A percentile compares a stretch with the other conserved stretches of the same genome.
phyloP scores from a whole-genome alignment of 2,329 filamentous ascomycete genomes.

The Hymenoscyphus albidus region DNA sequence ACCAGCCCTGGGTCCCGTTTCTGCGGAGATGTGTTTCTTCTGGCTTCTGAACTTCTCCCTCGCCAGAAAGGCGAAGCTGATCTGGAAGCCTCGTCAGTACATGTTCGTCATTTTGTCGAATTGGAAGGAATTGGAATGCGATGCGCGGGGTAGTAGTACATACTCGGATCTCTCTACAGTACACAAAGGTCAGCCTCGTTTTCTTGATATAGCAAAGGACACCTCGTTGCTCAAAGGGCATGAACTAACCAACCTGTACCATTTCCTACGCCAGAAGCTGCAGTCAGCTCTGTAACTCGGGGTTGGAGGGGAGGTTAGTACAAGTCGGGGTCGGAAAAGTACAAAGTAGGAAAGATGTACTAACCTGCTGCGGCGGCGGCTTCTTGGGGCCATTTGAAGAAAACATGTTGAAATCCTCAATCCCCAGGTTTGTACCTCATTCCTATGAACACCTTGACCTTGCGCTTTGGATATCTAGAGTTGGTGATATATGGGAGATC shows the following conservation, averaged over 20 bases:
- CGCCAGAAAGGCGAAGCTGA: constrained; percentile 88
- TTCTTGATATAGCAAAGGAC: constrained; percentile 10
- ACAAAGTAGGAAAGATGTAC: constrained; percentile 28
- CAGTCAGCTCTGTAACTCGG: constrained; percentile 19
- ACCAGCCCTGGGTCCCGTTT: constrained; percentile 68
- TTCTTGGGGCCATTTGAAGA: constrained; percentile 65
- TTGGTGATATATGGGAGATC: not conserved
- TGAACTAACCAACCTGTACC: constrained; percentile 94
- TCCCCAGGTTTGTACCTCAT: constrained; percentile 6
- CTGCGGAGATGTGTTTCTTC: constrained; percentile 49
- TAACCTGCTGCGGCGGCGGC: constrained; percentile 65
- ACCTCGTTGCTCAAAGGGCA: constrained; percentile 22
- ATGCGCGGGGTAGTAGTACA: constrained; percentile 32
- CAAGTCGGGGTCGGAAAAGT: no score
- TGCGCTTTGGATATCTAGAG: not conserved
- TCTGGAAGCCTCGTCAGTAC: constrained; percentile 46
- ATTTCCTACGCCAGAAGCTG: constrained; percentile 69
- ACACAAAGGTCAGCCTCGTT: constrained; percentile 20
- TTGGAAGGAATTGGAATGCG: constrained; percentile 8
- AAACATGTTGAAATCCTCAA: constrained; percentile 48
- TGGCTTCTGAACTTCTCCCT: constrained; percentile 53
- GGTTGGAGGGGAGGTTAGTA: no score
- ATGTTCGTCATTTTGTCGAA: constrained; percentile 3
- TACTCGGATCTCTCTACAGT: constrained; percentile 60
- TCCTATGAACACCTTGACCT: not conserved